Percentiles rank a stretch among this genome's conserved stretches.
Conservation (phyloP, 2,329 filamentous ascomycete species). For the Teratosphaeria nubilosa region DNA sequence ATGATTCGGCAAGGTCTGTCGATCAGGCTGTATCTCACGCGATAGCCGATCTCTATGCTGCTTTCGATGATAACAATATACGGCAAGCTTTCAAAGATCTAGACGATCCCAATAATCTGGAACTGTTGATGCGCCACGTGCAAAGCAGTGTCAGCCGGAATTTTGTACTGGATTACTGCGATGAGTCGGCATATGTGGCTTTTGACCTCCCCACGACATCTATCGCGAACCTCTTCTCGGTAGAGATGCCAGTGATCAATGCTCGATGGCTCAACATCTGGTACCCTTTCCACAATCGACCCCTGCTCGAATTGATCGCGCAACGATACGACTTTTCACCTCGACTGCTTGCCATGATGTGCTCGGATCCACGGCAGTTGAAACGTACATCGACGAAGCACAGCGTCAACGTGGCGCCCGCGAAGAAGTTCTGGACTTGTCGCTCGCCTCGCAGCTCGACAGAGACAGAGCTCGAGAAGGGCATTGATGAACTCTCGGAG, state of each 20-base stretch:
- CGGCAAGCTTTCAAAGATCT: slow-evolving; percentile 41
- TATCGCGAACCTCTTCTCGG: slow-evolving; percentile 30
- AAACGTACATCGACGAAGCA: not conserved
- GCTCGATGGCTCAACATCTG: slow-evolving; percentile 72
- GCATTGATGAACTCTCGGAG: slow-evolving; percentile 19
- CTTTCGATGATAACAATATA: slow-evolving; percentile 8
- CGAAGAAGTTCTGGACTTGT: slow-evolving; percentile 7
- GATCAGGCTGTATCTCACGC: slow-evolving; percentile 3
- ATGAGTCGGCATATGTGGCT: slow-evolving; percentile 44
- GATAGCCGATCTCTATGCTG: slow-evolving; percentile 11
- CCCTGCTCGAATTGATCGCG: slow-evolving; percentile 48
- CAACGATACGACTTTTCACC: slow-evolving; percentile 58
- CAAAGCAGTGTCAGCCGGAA: slow-evolving; percentile 39
- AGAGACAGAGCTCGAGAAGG: slow-evolving; percentile 8
- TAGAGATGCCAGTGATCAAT: slow-evolving; percentile 30
- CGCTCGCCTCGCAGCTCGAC: slow-evolving; percentile 1
- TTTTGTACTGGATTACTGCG: slow-evolving; percentile 57
- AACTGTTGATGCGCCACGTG: slow-evolving; percentile 33
- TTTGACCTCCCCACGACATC: slow-evolving; percentile 41
- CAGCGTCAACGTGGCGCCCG: not conserved
- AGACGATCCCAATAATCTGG: slow-evolving; percentile 41
- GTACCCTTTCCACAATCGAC: slow-evolving; percentile 51
- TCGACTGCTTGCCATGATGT: slow-evolving; percentile 54
- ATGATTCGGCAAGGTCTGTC: slow-evolving; percentile 4
- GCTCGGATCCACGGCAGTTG: slow-evolving; percentile 35